phyloP scores from a whole-genome alignment of 305 asterid genomes.

The Fraxinus latifolia region DNA sequence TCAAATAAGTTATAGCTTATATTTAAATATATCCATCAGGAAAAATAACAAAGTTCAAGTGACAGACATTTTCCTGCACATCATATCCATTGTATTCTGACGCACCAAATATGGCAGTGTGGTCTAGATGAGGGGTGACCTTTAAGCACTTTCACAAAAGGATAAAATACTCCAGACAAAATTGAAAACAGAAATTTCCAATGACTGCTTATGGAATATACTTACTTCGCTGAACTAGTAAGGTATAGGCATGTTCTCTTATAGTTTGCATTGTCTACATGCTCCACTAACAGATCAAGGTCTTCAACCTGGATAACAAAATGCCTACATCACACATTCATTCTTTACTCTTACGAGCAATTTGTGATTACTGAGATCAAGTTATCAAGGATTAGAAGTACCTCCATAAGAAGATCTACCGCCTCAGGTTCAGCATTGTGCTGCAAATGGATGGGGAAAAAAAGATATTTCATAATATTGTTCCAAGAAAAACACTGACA shows the following conservation, averaged over 20 bases:
- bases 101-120: neutral
- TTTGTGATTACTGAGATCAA: neutral
- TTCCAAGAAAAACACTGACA: slow-evolving; percentile 13
- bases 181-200: neutral
- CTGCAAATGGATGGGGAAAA: slow-evolving; percentile 44
- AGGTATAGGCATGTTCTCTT: slow-evolving; percentile 90
- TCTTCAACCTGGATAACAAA: slow-evolving; percentile 70
- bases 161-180: neutral
- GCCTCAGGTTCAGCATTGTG: slow-evolving; percentile 99
- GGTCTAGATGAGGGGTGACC: neutral
- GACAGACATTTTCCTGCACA: neutral
- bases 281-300: slow-evolving; percentile 78
- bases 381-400: slow-evolving; percentile 26
- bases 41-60: neutral
- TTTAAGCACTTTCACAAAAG: neutral
- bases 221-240: slow-evolving; percentile 86
- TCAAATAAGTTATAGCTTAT: neutral
- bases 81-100: neutral
- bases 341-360: slow-evolving; percentile 1
- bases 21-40: neutral
- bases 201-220: slow-evolving; percentile 2
- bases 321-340: slow-evolving; percentile 3
- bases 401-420: slow-evolving; percentile 99
- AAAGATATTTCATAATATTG: slow-evolving; percentile 2
- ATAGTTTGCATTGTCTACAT: slow-evolving; percentile 69